Evolutionary conservation across 495 filamentous ascomycete species (phyloP).

Genomic region (Thozetella sp.): DNA sequence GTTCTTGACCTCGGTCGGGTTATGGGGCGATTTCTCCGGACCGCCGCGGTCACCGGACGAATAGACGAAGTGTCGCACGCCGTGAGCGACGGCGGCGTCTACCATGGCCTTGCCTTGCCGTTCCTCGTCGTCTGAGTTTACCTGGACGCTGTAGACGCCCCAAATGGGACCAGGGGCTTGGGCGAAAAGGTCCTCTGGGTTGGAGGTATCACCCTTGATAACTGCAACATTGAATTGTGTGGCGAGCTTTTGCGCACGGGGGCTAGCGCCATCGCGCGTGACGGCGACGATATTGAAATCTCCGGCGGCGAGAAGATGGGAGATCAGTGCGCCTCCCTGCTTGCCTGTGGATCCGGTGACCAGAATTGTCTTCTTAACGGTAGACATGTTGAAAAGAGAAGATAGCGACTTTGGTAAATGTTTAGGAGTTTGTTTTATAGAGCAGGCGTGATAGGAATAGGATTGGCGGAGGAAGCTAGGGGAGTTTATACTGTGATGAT

Average conservation of each 20-base stretch:
- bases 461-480: too few species aligned
- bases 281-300: conserved; percentile 40
- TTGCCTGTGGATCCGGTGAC: conserved; percentile 68
- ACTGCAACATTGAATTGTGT: conserved; percentile 40
- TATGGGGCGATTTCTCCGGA: conserved; percentile 21
- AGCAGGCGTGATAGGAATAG: too few species aligned
- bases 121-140: conserved; percentile 10
- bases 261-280: conserved; percentile 55
- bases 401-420: too few species aligned
- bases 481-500: too few species aligned
- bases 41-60: conserved; percentile 18
- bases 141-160: conserved; percentile 51
- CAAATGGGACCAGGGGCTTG: conserved; percentile 47
- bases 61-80: conserved; percentile 35
- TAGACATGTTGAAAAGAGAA: conserved; percentile 1
- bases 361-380: conserved; percentile 40
- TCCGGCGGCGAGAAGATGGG: conserved; percentile 19
- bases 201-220: conserved; percentile 53
- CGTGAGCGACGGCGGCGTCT: conserved; percentile 62
- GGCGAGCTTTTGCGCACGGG: conserved; percentile 48
- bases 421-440: too few species aligned
- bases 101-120: conserved; percentile 26
- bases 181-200: conserved; percentile 47
- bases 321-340: conserved; percentile 63
- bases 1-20: conserved; percentile 59